A percentile compares a stretch with the other conserved stretches of the same genome.
Evolutionary conservation across 441 rosid genomes (phyloP).

Genomic region (Iberis amara): DNA sequence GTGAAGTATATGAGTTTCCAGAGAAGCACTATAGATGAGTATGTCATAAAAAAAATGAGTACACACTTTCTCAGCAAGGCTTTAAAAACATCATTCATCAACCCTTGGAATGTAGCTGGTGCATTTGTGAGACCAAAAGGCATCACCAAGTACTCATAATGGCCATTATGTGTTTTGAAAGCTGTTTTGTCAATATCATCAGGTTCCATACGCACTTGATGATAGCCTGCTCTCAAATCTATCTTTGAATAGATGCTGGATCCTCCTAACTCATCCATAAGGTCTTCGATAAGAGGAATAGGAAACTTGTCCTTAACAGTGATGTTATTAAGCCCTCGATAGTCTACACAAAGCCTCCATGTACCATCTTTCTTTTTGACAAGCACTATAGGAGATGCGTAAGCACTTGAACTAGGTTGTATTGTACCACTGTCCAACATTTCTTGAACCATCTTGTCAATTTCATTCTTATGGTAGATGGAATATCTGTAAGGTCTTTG

Average conservation of each 20-base stretch:
- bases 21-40: no score
- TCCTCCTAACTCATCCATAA: no score
- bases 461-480: not conserved
- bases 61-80: no score
- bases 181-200: not conserved
- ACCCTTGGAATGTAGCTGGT: not conserved
- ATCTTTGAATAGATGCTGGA: no score
- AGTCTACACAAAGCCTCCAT: conserved; percentile 1
- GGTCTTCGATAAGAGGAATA: no score
- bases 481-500: not conserved
- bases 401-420: conserved; percentile 4
- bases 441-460: not conserved
- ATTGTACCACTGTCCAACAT: conserved; percentile 2
- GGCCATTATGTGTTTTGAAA: not conserved
- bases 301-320: conserved; percentile 14
- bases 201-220: not conserved
- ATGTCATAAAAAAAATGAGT: no score
- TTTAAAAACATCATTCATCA: not conserved
- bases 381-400: conserved; percentile 1
- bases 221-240: not conserved
- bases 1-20: no score
- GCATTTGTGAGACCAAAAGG: not conserved
- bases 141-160: not conserved
- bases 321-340: not conserved
- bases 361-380: conserved; percentile 24